These are phyloP conservation scores for Xerocomellus chrysenteron DNA, from an alignment of 768 basidiomycete species.

Conservation along the genomic window DNA sequence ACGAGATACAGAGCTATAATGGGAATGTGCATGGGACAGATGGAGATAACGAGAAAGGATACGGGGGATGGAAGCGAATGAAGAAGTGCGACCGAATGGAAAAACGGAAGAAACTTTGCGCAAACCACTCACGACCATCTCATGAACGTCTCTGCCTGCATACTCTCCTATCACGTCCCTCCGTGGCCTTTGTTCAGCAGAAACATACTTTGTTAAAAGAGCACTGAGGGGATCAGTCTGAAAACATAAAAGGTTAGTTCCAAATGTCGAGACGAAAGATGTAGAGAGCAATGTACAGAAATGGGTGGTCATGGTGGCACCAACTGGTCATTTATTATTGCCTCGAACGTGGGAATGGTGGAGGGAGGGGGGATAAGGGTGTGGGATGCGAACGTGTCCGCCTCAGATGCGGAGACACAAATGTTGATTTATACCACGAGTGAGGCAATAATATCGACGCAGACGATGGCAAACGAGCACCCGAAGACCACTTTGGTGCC, in stretches of 20 bases:
- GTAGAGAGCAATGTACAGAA: not conserved
- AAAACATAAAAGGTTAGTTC: constrained; percentile 1
- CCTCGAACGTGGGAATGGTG: constrained; percentile 6
- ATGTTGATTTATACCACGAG: not conserved
- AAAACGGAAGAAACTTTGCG: constrained; percentile 13
- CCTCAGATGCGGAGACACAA: not conserved
- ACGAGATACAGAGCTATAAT: constrained; percentile 21
- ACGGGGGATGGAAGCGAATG: constrained; percentile 11
- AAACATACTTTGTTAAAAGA: constrained; percentile 81
- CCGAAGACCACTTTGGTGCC: constrained; percentile 35
- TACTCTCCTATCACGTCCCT: constrained; percentile 78
- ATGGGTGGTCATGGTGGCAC: constrained; percentile 4
- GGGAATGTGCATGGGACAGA: constrained; percentile 12
- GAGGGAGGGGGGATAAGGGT: not conserved
- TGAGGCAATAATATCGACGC: constrained; percentile 31
- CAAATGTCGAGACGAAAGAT: not conserved
- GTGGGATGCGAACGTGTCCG: constrained; percentile 1
- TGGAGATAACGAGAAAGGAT: constrained; percentile 3
- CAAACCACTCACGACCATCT: constrained; percentile 66
- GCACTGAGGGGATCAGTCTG: constrained; percentile 84
- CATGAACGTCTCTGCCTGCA: constrained; percentile 69
- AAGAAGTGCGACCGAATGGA: not conserved
- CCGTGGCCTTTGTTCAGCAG: constrained; percentile 69
- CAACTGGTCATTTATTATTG: not conserved
- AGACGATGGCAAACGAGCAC: constrained; percentile 37